Percentiles rank a stretch among this genome's conserved stretches.
These are phyloP conservation scores for Phaeosphaeriaceae sp. DNA, from an alignment of 2,329 filamentous ascomycete genomes.

Conservation along the genomic window DNA sequence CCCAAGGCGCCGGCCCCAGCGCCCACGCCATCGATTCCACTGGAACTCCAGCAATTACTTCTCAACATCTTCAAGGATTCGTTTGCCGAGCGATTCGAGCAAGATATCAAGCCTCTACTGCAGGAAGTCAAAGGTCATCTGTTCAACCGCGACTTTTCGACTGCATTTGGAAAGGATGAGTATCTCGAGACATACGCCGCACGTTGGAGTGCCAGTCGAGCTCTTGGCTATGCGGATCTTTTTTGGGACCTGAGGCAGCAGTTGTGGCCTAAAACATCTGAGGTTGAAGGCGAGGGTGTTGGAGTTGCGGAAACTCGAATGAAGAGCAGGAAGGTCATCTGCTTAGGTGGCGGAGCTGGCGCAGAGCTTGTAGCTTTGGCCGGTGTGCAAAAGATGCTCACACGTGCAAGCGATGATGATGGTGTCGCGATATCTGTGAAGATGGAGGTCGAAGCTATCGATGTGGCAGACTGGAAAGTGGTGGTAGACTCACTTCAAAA, in stretches of 20 bases:
- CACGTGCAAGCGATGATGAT: slow-evolving; percentile 3
- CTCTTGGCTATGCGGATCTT: slow-evolving; percentile 78
- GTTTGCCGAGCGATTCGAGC: slow-evolving; percentile 56
- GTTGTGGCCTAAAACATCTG: slow-evolving; percentile 4
- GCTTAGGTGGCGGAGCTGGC: slow-evolving; percentile 70
- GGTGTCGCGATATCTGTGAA: slow-evolving; percentile 1
- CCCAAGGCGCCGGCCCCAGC: slow-evolving; percentile 12
- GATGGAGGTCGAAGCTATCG: slow-evolving; percentile 69
- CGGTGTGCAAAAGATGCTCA: slow-evolving; percentile 56
- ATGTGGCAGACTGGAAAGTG: slow-evolving; percentile 78
- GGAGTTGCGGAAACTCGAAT: too few species aligned
- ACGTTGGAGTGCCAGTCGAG: slow-evolving; percentile 87
- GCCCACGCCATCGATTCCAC: slow-evolving; percentile 47
- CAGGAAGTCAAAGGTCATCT: slow-evolving; percentile 87
- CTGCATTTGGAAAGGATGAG: slow-evolving; percentile 76
- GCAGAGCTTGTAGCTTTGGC: slow-evolving; percentile 72
- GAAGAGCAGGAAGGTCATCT: slow-evolving; percentile 55
- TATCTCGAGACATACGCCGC: slow-evolving; percentile 84
- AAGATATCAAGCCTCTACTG: slow-evolving; percentile 64
- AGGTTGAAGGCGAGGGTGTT: too few species aligned
- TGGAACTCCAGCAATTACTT: slow-evolving; percentile 70
- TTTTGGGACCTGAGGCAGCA: slow-evolving; percentile 51
- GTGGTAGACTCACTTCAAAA: slow-evolving; percentile 67
- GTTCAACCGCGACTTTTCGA: slow-evolving; percentile 82
- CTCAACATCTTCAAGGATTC: slow-evolving; percentile 75